Base-by-base conservation (phyloP, 2,329 filamentous ascomycete species). In the Nannizziopsis barbatae region DNA sequence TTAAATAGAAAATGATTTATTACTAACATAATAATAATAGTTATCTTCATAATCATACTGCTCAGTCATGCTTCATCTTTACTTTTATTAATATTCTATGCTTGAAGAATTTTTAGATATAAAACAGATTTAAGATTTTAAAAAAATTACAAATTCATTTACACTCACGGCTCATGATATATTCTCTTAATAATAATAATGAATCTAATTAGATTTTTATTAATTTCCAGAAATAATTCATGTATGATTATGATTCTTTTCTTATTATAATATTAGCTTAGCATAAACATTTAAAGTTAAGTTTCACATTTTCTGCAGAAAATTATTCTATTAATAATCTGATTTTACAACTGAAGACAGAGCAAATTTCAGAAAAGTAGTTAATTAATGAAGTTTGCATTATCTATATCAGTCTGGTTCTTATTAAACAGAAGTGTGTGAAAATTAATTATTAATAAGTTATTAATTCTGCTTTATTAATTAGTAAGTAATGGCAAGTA, bases 401-500 rank as follows among this genome's bases (percentile, higher is more conserved):
- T 2, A 68, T 68, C 14, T 94, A 95, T 57, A 80, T 81, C 0
- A 86, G 85, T 0, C 66, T 95, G 0, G 81, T 87, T 0, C 86
- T 92, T 79, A 85, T 95, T 27, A 27, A 27, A 27, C 22, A 27
- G 22, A 27, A 27, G 22, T 27, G 7, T 27, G 22, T 27, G 22
- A 27, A 27, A 7, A 27, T 27, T 27, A 27, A 27, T 27, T 7
- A 27, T 27, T 7, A 27, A 27, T 27, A 7, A 4, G 22, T 7
- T 7, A 66, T 71, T 20, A 68, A 71, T 7, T 73, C 77, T 0
- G 76, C 80, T 12, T 64, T 67, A 39, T 57, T 80, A 2, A 70
- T 66, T 14, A 63, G 70, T 27, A 80, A 89, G 45, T 84, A 94
- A 57, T 95, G 86, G 83, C 83, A 93, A 54, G 83, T 85, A 0